phyloP scores from a whole-genome alignment of 106 monocot species.

The Vanilla planifolia region DNA sequence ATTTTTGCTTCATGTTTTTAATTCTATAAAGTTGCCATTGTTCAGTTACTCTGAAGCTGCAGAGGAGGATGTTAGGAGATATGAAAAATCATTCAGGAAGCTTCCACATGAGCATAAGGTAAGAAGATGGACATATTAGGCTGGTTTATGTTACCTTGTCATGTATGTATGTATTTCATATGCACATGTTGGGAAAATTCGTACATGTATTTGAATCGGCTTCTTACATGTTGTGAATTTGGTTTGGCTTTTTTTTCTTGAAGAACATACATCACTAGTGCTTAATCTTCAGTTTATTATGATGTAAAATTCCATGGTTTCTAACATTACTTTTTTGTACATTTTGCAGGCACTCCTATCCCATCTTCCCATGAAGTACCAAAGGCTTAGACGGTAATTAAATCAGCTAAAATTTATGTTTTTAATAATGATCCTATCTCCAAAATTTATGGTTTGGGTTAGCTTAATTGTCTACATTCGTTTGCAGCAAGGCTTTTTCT shows the following conservation, averaged over 20 bases:
- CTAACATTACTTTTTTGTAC: conserved; percentile 1
- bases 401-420: not conserved
- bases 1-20: conserved; percentile 1
- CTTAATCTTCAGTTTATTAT: not conserved
- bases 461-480: not conserved
- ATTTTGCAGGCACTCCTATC: conserved; percentile 69
- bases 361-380: conserved; percentile 64
- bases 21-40: not conserved
- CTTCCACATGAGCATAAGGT: conserved; percentile 84
- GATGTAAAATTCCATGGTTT: not conserved
- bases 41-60: conserved; percentile 89
- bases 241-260: not conserved
- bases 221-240: not conserved
- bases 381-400: conserved; percentile 61
- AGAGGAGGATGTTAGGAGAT: conserved; percentile 69
- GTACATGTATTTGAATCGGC: not conserved
- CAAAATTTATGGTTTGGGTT: too few species aligned
- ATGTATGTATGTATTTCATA: not conserved
- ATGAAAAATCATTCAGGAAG: conserved; percentile 73
- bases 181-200: not conserved
- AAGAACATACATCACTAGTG: not conserved
- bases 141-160: not conserved
- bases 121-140: not conserved
- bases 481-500: too few species aligned
- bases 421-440: too few species aligned